Evolutionary conservation across 257 asterid genomes (phyloP).

Genomic region (Solanum peruvianum): DNA sequence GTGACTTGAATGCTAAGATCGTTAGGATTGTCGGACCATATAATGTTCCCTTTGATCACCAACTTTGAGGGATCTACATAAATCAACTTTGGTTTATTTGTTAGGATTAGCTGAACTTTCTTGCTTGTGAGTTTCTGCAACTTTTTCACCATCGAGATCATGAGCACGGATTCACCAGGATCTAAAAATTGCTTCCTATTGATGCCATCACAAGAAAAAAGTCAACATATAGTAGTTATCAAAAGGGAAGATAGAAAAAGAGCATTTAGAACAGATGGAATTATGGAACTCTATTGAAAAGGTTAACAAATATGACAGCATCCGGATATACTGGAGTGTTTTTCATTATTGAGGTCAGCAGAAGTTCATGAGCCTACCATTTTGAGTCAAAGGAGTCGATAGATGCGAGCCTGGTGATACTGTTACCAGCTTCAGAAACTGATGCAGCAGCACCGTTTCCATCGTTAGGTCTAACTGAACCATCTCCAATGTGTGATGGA

Average conservation of each 20-base stretch:
- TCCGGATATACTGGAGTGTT: neutral
- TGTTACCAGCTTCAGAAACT: slow-evolving; percentile 57
- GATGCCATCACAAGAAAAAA: neutral
- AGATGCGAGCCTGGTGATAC: slow-evolving; percentile 91
- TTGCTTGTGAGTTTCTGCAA: slow-evolving; percentile 80
- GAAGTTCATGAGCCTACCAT: slow-evolving; percentile 39
- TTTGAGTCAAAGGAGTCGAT: slow-evolving; percentile 95
- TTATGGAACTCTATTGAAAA: neutral
- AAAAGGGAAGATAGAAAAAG: neutral
- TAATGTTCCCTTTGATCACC: slow-evolving; percentile 65
- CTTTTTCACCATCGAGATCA: slow-evolving; percentile 95
- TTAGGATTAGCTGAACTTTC: slow-evolving; percentile 94
- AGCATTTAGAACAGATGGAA: neutral
- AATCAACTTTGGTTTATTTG: slow-evolving; percentile 84
- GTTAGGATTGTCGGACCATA: slow-evolving; percentile 86
- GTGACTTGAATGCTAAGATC: slow-evolving; percentile 83
- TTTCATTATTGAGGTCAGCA: neutral
- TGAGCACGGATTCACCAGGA: slow-evolving; percentile 91
- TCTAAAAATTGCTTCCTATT: slow-evolving; percentile 94
- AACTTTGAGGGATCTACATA: slow-evolving; percentile 81
- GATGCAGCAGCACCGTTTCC: slow-evolving; percentile 42
- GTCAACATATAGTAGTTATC: neutral
- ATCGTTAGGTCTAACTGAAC: slow-evolving; percentile 39
- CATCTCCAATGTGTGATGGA: slow-evolving; percentile 66
- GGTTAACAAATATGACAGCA: neutral